Evolutionary conservation across 768 basidiomycete genomes (phyloP), one percentile per base, ranked within the genome.

Genomic region (Kwoniella sp.): DNA sequence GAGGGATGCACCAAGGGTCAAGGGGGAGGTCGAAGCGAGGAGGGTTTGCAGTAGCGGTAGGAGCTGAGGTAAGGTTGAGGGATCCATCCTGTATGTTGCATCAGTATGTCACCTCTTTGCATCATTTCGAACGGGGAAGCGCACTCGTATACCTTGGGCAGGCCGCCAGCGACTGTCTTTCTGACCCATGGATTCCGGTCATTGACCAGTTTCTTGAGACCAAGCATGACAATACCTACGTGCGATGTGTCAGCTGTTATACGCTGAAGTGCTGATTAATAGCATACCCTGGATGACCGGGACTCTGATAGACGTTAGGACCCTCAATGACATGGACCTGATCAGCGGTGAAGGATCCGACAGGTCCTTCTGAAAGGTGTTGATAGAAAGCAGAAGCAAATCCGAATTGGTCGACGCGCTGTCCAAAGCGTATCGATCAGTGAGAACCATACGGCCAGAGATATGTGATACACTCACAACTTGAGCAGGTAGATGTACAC

Each of bases 281-380:
- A 38, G 29, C 57, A 44, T 22, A 69, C 70, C 73, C 54, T 74
- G 70, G n/a, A 99, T 88, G 79, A 89, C 87, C 7, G 86, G 84
- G 1, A 98, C 87, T 56, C 84, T 83, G 71, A 99, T 93, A 6
- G 89, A 88, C 50, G 88, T 88, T 36, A 99, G 79, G 2, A 98
- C 92, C 22, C 91, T 81, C 52, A 99, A 77, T 3, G 93, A 91
- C 88, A 96, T 93, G 11, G 91, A 90, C 19, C 95, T 84, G 53
- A 98, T 96, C 63, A 95, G 82, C 0, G 92, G 93, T 56, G 86
- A 95, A 27, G 84, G 78, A 66, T 98, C 95, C 3, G 85, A 83
- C 26, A 99, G 79, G 76, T 99, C 95, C 74, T 89, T 89, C 74
- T 99, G 95, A 70, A 98, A 96, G 1, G 93, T 93, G 76, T 99